Evolutionary conservation across 192 early-diverging fungal genomes (phyloP), one percentile per base, ranked within the genome.

Genomic region (Oehlia diaphana): DNA sequence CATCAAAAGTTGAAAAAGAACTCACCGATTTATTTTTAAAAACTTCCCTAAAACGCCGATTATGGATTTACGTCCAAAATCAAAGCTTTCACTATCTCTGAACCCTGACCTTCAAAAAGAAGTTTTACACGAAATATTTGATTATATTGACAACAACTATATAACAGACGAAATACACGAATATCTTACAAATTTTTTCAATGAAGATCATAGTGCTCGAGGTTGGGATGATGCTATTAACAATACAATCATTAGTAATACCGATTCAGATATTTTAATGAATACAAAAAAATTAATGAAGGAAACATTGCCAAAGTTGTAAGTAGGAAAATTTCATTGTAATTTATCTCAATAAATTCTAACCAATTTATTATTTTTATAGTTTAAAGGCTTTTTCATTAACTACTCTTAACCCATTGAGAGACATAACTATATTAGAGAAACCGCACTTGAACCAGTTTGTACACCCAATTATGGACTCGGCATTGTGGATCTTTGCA

Each of bases 361-460:
- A 10, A 21, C 35, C 2, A 8, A 31, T 64, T 12, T 12, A 10
- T 2, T 16, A 42, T n/a, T 16, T n/a, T 2, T 71, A 35, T 7
- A 71, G 72, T 8, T 26, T 74, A 21, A 74, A 74, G 72, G 72
- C 50, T 2, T 74, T 74, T 61, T 74, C 37, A 2, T 74, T 74
- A 50, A 12, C 5, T 37, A 26, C 47, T 26, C 49, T 74, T 26
- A 74, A 74, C 4, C 69, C 39, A 10, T 71, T 71, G 35, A 71
- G 69, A 37, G 69, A 71, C n/a, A 35, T 71, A 21, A 37, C 19
- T 16, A 71, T n/a, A 9, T 4, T 71, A 35, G 39, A 71, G 8
- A 71, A n/a, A 39, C 35, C 16, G 2, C 69, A 44, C n/a, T 9
- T 71, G 8, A 71, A 44, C 13, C 39, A 71, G 9, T 71, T 71